Base-by-base conservation (phyloP, 2,329 filamentous ascomycete genomes). In the Aspergillus aculeatus region DNA sequence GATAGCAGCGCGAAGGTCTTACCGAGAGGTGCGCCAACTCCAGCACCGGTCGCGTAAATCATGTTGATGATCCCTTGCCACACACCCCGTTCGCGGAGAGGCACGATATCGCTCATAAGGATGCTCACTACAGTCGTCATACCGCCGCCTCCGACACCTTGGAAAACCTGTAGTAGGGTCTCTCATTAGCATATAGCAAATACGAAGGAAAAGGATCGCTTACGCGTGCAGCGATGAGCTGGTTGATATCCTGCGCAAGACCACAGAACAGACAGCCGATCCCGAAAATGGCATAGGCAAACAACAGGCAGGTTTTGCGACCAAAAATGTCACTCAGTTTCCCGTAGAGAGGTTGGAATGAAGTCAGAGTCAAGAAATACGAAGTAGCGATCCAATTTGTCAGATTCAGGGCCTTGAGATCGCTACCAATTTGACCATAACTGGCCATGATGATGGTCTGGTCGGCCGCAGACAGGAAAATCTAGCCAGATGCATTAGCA, bases 11-110 rank as follows among this genome's bases (percentile, higher is more conserved):
- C 21, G 16, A 32, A 23, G 32, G 7, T 21, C 63, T 56, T 67
- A 64, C 85, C 90, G 0, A 94, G 65, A 0, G 90, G 89, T 4
- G 87, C 89, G 2, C 90, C 90, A 5, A 82, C 80, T 5, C 86
- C 84, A 3, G 88, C 83, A n/a, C 89, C 90, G 19, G 81, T 75
- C 0, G 88, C 88, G 67, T 84, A 92, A 52, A 92, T 81, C 62
- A 92, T 83, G 71, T 92, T 93, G 68, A 91, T 80, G 61, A 87
- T 80, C 6, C 89, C 89, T 72, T 92, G 90, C 86, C 88, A 93
- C 10, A 88, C 80, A 2, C 89, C 90, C 57, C 89, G 80, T 55
- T 91, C 84, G 19, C 88, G 81, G 44, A 92, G 77, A 0, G 88
- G 83, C 3, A 93, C 84, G 19, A 91, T 81, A 71, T 93, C 90